Evolutionary conservation across 192 early-diverging fungal species (phyloP).

Genomic region (Paraglomus occultum): DNA sequence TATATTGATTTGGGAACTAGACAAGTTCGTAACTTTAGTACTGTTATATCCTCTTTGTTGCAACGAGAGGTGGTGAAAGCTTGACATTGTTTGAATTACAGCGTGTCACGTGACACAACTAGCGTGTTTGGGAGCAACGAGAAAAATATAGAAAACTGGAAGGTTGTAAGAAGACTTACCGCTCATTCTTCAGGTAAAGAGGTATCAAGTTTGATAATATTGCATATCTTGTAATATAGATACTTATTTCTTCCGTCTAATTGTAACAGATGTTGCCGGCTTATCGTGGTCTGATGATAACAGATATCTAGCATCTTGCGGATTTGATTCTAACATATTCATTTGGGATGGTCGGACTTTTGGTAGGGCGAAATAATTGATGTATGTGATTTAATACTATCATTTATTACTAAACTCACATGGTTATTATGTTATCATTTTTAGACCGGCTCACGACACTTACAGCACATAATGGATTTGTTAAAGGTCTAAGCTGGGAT

Average conservation of each 20-base stretch:
- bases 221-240: background rate
- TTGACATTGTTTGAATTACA: background rate
- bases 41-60: background rate
- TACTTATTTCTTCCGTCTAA: background rate
- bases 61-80: background rate
- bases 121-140: conserved; percentile 47
- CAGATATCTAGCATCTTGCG: conserved; percentile 85
- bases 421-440: background rate
- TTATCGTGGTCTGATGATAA: conserved; percentile 90
- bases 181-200: conserved; percentile 76
- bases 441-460: conserved; percentile 62
- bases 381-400: background rate
- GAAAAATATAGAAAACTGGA: conserved; percentile 68
- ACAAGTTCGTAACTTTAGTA: conserved; percentile 41
- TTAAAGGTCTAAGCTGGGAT: conserved; percentile 97
- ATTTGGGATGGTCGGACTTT: conserved; percentile 89
- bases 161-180: conserved; percentile 67
- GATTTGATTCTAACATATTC: conserved; percentile 75
- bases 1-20: conserved; percentile 88
- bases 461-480: conserved; percentile 78
- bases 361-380: conserved; percentile 40
- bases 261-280: conserved; percentile 76
- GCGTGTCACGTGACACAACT: no score
- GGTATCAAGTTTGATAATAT: conserved; percentile 5
- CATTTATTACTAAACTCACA: background rate